Conservation (phyloP, 148 eudicot genomes). For the Diospyros lotus region DNA sequence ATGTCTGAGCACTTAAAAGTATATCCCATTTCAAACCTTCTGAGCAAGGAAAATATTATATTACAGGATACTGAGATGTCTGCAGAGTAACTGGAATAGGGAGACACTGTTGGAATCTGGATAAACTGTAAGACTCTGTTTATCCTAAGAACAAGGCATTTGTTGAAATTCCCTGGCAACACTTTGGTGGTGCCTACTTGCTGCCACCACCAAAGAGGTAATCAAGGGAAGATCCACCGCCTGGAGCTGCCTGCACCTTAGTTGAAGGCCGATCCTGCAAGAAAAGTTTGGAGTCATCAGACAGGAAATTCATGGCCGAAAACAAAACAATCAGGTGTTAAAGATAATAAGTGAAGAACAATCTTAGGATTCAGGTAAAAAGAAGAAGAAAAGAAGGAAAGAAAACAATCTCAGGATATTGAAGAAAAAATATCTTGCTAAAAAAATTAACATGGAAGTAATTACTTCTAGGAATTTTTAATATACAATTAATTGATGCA, state of each 20-base stretch:
- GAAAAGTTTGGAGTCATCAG: neutral
- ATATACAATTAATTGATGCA: no score
- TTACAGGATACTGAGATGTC: neutral
- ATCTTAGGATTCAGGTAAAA: neutral
- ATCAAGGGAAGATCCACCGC: constrained; percentile 40
- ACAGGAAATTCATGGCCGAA: neutral
- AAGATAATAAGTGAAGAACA: neutral
- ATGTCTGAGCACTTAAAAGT: neutral
- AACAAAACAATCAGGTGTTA: neutral
- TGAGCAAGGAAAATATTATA: neutral
- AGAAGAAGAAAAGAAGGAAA: no score
- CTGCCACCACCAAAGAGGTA: constrained; percentile 36
- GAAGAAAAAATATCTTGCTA: no score
- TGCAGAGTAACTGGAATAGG: neutral
- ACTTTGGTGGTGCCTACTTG: neutral
- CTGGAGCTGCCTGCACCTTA: constrained; percentile 46
- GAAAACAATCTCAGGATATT: no score
- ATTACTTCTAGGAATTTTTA: no score
- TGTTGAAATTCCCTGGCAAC: neutral
- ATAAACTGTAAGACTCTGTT: neutral
- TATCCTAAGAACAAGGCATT: neutral
- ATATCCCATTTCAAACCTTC: neutral
- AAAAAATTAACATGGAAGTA: no score
- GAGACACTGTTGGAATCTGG: neutral
- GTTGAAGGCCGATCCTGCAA: constrained; percentile 36